These are phyloP conservation scores for Trichophyton simii DNA, from an alignment of 2,329 filamentous ascomycete genomes.

Conservation along the genomic window DNA sequence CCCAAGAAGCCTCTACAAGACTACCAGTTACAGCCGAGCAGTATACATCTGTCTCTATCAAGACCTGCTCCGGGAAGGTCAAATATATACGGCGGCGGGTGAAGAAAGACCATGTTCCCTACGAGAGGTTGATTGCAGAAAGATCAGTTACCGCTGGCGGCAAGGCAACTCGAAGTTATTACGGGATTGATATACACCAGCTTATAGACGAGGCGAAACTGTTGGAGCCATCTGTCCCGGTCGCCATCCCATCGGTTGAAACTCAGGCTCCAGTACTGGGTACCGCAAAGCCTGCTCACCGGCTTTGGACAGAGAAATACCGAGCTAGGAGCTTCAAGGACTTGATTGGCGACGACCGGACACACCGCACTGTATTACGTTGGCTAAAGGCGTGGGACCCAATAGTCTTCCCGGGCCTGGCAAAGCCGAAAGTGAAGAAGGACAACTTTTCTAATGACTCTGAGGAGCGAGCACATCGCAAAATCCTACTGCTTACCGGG, in stretches of 20 bases:
- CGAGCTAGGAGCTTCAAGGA: constrained; percentile 84
- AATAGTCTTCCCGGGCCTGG: constrained; percentile 72
- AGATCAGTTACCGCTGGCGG: constrained; percentile 40
- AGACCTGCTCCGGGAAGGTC: constrained; percentile 38
- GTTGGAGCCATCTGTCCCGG: constrained; percentile 37
- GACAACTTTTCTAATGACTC: constrained; percentile 31
- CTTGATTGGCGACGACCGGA: constrained; percentile 85
- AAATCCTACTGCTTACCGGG: constrained; percentile 80
- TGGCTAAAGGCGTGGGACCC: constrained; percentile 95
- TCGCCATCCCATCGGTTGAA: constrained; percentile 26
- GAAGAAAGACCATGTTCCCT: constrained; percentile 29
- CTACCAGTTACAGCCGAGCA: neutral
- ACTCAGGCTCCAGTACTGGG: constrained; percentile 8
- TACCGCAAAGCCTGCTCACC: constrained; percentile 17
- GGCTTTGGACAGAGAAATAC: constrained; percentile 94
- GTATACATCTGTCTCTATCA: constrained; percentile 22
- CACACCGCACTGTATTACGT: constrained; percentile 74
- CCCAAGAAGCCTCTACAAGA: neutral
- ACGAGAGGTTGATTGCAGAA: constrained; percentile 42
- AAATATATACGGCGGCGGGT: constrained; percentile 33
- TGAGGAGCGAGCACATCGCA: constrained; percentile 67
- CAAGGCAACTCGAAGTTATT: constrained; percentile 56
- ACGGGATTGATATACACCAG: constrained; percentile 81
- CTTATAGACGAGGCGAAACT: constrained; percentile 60
- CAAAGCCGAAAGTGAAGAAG: constrained; percentile 43